Percentiles rank a stretch among this genome's conserved stretches.
Evolutionary conservation across 495 filamentous ascomycete species (phyloP).

Genomic region (Neurospora tetraspora): DNA sequence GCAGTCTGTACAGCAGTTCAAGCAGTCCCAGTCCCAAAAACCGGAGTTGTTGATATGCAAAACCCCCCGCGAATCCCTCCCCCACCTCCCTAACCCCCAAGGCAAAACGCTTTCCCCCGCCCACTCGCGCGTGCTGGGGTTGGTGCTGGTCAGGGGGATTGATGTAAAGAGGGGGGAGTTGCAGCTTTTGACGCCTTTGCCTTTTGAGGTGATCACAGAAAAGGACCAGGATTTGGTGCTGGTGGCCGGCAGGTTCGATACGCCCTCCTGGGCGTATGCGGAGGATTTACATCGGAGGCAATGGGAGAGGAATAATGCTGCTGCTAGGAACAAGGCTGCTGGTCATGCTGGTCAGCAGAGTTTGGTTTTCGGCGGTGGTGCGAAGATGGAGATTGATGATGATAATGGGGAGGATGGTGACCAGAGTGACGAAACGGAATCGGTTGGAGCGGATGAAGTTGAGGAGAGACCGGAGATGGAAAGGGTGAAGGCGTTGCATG

Average conservation of each 20-base stretch:
- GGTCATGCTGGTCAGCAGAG: neutral
- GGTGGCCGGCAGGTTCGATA: conserved; percentile 48
- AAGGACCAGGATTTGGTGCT: conserved; percentile 33
- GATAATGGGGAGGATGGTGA: conserved; percentile 7
- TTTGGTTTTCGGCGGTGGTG: neutral
- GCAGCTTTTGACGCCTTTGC: conserved; percentile 44
- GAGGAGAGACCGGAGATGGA: conserved; percentile 6
- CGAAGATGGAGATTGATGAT: neutral
- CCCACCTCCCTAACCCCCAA: conserved; percentile 30
- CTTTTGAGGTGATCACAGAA: conserved; percentile 7
- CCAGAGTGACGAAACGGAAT: conserved; percentile 11
- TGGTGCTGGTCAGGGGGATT: conserved; percentile 47
- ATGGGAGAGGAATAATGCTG: neutral
- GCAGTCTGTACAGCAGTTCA: neutral
- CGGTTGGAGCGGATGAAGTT: conserved; percentile 1
- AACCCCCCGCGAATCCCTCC: conserved; percentile 23
- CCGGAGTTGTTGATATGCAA: conserved; percentile 3
- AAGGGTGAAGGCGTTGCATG: conserved; percentile 2
- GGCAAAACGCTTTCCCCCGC: conserved; percentile 33
- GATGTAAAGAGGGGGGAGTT: conserved; percentile 33
- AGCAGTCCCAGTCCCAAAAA: neutral
- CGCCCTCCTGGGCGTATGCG: conserved; percentile 48
- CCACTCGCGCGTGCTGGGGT: conserved; percentile 35
- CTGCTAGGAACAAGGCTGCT: neutral
- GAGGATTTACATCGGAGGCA: conserved; percentile 34